These are phyloP conservation scores for Lentinula sp. DNA, from an alignment of 768 basidiomycete species.

Conservation along the genomic window DNA sequence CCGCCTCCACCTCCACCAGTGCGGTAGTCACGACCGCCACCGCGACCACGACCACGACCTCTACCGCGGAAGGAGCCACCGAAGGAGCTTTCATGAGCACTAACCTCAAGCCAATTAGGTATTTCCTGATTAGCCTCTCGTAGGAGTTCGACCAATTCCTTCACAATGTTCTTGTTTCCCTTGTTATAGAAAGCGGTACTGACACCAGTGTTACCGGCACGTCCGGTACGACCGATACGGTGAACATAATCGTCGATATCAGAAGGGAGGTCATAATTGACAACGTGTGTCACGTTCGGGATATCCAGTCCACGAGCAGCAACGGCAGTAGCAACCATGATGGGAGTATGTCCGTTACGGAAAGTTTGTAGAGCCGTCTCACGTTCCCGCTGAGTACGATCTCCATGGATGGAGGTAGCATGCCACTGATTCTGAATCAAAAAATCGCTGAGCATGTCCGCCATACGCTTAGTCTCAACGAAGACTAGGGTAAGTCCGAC, in stretches of 20 bases:
- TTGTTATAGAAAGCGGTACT: conserved; percentile 96
- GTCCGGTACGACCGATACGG: conserved; percentile 95
- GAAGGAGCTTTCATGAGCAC: conserved; percentile 77
- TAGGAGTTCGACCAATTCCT: conserved; percentile 88
- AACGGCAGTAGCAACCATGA: conserved; percentile 97
- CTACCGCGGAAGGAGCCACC: conserved; percentile 41
- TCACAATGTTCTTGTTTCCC: conserved; percentile 87
- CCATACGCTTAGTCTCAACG: conserved; percentile 99
- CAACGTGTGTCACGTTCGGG: conserved; percentile 97
- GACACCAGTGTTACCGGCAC: conserved; percentile 96
- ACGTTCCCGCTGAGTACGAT: conserved; percentile 96
- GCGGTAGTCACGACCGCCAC: conserved; percentile 41
- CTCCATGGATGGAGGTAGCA: conserved; percentile 97
- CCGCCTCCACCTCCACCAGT: conserved; percentile 30
- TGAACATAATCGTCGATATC: conserved; percentile 99
- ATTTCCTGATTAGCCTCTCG: conserved; percentile 96
- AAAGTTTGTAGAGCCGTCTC: conserved; percentile 94
- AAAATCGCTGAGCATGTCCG: conserved; percentile 97
- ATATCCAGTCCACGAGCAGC: conserved; percentile 99
- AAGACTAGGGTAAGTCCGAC: conserved; percentile 88
- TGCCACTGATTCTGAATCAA: conserved; percentile 75
- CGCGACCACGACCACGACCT: conserved; percentile 52
- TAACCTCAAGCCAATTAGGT: conserved; percentile 84
- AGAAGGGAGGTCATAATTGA: conserved; percentile 96
- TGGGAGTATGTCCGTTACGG: conserved; percentile 90